These are phyloP conservation scores for Aspergillus tubingensis DNA, from an alignment of 2,329 filamentous ascomycete genomes.

Conservation along the genomic window DNA sequence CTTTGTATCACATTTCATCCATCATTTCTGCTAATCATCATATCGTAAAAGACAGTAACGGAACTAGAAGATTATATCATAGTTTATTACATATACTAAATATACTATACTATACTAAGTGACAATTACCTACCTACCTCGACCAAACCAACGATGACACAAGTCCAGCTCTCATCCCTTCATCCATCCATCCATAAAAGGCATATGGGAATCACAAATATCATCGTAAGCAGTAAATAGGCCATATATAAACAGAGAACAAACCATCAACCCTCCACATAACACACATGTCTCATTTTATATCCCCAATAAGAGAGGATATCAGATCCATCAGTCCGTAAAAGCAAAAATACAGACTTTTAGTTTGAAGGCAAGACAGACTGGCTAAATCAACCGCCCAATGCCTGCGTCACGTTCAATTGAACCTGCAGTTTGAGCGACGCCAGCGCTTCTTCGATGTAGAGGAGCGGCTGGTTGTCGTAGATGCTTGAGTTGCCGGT, in stretches of 20 bases:
- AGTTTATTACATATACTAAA: not conserved
- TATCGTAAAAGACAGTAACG: too few species aligned
- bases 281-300: not conserved
- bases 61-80: not conserved
- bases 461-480: slow-evolving; percentile 53
- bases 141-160: too few species aligned
- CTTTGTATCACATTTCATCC: not conserved
- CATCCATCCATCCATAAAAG: not conserved
- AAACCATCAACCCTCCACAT: not conserved
- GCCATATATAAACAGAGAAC: not conserved
- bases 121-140: too few species aligned
- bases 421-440: slow-evolving; percentile 49
- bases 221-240: not conserved
- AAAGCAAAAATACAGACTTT: too few species aligned
- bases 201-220: not conserved
- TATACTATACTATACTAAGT: too few species aligned
- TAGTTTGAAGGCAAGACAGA: too few species aligned
- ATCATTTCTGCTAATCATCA: too few species aligned
- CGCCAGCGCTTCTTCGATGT: slow-evolving; percentile 55
- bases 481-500: slow-evolving; percentile 52
- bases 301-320: not conserved
- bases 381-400: not conserved
- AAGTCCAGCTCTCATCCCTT: not conserved
- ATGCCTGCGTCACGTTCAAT: slow-evolving; percentile 40
- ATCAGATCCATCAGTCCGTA: not conserved